Percentiles rank a stretch among this genome's conserved stretches.
Evolutionary conservation across 441 rosid species (phyloP).

Genomic region (Kokia cookei): DNA sequence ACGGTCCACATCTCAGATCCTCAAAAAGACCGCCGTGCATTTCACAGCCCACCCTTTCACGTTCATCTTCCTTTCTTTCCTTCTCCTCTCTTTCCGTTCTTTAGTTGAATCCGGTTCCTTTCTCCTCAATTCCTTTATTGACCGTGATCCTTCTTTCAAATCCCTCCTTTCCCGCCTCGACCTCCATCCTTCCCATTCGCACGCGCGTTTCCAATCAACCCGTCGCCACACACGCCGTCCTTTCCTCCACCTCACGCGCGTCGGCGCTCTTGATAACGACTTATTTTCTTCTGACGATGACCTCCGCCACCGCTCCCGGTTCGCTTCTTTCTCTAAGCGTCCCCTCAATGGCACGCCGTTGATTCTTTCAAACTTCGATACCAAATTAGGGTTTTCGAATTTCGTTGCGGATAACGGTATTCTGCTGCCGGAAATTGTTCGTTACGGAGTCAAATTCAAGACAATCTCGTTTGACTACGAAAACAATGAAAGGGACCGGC

Average conservation of each 20-base stretch:
- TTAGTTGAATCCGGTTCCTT: conserved; percentile 65
- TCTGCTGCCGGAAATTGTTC: conserved; percentile 45
- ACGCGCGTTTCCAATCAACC: conserved; percentile 13
- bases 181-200: conserved; percentile 28
- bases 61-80: conserved; percentile 57
- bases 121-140: conserved; percentile 66
- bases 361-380: conserved; percentile 44
- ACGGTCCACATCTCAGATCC: conserved; percentile 53
- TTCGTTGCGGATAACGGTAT: conserved; percentile 55
- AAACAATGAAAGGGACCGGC: conserved; percentile 21
- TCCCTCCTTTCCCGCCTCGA: conserved; percentile 82
- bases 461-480: conserved; percentile 20
- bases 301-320: conserved; percentile 37
- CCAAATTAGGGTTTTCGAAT: conserved; percentile 52
- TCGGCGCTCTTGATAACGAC: conserved; percentile 75
- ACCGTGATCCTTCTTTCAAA: conserved; percentile 74
- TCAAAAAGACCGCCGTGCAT: conserved; percentile 41
- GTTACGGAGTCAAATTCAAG: conserved; percentile 48
- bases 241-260: conserved; percentile 80
- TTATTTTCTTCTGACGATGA: conserved; percentile 77
- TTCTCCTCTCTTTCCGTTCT: conserved; percentile 78
- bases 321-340: conserved; percentile 24
- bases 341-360: conserved; percentile 49
- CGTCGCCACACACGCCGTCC: conserved; percentile 54
- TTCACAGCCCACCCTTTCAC: conserved; percentile 53